Conservation (phyloP, 2,329 filamentous ascomycete species). For the Verticillium longisporum region DNA sequence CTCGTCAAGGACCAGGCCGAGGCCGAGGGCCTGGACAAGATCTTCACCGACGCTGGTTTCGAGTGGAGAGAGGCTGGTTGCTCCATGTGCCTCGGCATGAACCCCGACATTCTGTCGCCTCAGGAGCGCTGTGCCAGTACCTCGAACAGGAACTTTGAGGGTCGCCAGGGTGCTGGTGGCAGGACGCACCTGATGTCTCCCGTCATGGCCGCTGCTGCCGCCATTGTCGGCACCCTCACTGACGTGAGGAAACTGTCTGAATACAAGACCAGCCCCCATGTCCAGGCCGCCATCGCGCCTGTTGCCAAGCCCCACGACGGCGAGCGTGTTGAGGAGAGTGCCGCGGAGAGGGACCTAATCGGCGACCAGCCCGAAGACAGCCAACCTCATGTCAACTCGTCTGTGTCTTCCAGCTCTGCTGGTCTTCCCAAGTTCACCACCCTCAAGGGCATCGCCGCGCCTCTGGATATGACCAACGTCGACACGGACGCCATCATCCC, state of each 20-base stretch:
- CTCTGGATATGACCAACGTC: conserved; percentile 81
- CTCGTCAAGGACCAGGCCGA: conserved; percentile 91
- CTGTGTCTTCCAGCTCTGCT: conserved; percentile 29
- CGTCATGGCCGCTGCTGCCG: conserved; percentile 90
- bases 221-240: conserved; percentile 81
- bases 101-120: conserved; percentile 91
- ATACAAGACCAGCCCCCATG: conserved; percentile 51
- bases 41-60: conserved; percentile 87
- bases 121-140: conserved; percentile 92
- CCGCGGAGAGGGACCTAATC: conserved; percentile 45
- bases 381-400: conserved; percentile 42
- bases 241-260: conserved; percentile 77
- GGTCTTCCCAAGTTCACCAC: conserved; percentile 80
- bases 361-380: conserved; percentile 59
- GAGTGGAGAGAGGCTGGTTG: conserved; percentile 98
- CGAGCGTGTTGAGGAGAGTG: conserved; percentile 43
- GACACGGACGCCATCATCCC: conserved; percentile 99
- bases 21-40: conserved; percentile 83
- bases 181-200: conserved; percentile 96
- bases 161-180: conserved; percentile 84
- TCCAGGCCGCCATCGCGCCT: conserved; percentile 44
- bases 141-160: conserved; percentile 96
- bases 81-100: conserved; percentile 99
- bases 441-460: conserved; percentile 81
- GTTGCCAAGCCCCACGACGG: conserved; percentile 41